Evolutionary conservation across 1,284 basidiomycete species (phyloP).

Genomic region (Ustilago trichophora): DNA sequence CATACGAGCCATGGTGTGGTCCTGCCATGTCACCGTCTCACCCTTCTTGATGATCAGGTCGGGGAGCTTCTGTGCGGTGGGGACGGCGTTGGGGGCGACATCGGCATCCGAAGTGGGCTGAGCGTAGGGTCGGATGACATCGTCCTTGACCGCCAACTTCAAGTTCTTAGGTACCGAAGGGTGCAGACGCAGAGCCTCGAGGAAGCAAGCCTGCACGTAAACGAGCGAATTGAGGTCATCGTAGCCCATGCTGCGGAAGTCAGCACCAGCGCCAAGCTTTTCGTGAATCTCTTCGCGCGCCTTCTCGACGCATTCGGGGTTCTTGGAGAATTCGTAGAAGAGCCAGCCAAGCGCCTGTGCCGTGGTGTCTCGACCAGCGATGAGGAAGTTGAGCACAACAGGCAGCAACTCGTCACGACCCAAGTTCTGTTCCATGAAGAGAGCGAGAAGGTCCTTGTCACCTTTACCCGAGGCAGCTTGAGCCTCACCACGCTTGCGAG

Average conservation of each 20-base stretch:
- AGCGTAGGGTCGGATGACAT: slow-evolving; percentile 51
- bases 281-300: slow-evolving; percentile 51
- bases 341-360: slow-evolving; percentile 57
- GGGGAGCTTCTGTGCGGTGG: slow-evolving; percentile 30
- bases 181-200: slow-evolving; percentile 56
- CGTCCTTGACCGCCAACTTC: slow-evolving; percentile 49
- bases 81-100: slow-evolving; percentile 35
- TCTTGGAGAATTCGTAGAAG: slow-evolving; percentile 48
- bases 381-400: slow-evolving; percentile 57
- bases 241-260: slow-evolving; percentile 41
- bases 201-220: slow-evolving; percentile 53
- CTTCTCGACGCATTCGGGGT: slow-evolving; percentile 33
- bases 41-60: slow-evolving; percentile 49
- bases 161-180: slow-evolving; percentile 59
- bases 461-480: slow-evolving; percentile 40
- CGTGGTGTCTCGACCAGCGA: slow-evolving; percentile 58
- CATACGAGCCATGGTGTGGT: slow-evolving; percentile 56
- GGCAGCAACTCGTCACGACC: slow-evolving; percentile 60
- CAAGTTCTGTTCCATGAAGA: slow-evolving; percentile 68
- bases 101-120: slow-evolving; percentile 26
- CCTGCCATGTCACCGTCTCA: slow-evolving; percentile 47
- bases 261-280: slow-evolving; percentile 25
- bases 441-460: slow-evolving; percentile 65
- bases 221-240: slow-evolving; percentile 46
- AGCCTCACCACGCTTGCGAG: slow-evolving; percentile 27